Evolutionary conservation across 2,329 filamentous ascomycete genomes (phyloP).

Genomic region (Xylariomycetidae sp.): DNA sequence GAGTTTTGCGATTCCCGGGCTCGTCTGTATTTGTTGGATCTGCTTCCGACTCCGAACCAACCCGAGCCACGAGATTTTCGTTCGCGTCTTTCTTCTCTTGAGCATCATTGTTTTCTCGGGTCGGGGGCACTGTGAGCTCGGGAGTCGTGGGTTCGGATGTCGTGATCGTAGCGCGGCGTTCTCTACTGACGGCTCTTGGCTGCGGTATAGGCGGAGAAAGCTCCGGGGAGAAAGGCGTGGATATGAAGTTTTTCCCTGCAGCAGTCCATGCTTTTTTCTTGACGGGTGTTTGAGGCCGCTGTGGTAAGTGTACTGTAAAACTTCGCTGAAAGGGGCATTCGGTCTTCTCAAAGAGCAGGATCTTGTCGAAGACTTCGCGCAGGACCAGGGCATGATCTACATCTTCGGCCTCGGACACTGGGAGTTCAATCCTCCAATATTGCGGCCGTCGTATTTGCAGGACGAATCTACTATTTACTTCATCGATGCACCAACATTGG

Average conservation of each 20-base stretch:
- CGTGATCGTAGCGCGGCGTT: slow-evolving; percentile 12
- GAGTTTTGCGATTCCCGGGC: too few species aligned
- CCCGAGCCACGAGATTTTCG: too few species aligned
- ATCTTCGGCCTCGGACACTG: slow-evolving; percentile 60
- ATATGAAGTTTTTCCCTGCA: slow-evolving; percentile 34
- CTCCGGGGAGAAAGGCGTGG: slow-evolving; percentile 31
- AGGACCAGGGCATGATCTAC: slow-evolving; percentile 60
- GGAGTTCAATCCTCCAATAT: slow-evolving; percentile 88
- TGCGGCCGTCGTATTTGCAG: slow-evolving; percentile 76
- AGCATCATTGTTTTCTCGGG: background rate
- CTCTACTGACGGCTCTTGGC: slow-evolving; percentile 15
- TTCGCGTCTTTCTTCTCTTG: too few species aligned
- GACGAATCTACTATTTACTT: slow-evolving; percentile 75
- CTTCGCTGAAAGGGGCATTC: slow-evolving; percentile 77
- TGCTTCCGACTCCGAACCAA: too few species aligned
- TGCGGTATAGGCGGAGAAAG: slow-evolving; percentile 16
- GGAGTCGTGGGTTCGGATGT: slow-evolving; percentile 5
- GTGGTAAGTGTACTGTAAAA: slow-evolving; percentile 71
- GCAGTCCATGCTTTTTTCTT: slow-evolving; percentile 68
- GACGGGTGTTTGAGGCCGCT: slow-evolving; percentile 59
- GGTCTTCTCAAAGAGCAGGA: slow-evolving; percentile 83
- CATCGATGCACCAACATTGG: slow-evolving; percentile 91
- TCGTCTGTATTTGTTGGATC: too few species aligned
- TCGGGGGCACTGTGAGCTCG: slow-evolving; percentile 1
- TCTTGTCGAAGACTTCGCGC: slow-evolving; percentile 63